Conservation (phyloP, 78 protist species). For the Pelomyxa schiedti region DNA sequence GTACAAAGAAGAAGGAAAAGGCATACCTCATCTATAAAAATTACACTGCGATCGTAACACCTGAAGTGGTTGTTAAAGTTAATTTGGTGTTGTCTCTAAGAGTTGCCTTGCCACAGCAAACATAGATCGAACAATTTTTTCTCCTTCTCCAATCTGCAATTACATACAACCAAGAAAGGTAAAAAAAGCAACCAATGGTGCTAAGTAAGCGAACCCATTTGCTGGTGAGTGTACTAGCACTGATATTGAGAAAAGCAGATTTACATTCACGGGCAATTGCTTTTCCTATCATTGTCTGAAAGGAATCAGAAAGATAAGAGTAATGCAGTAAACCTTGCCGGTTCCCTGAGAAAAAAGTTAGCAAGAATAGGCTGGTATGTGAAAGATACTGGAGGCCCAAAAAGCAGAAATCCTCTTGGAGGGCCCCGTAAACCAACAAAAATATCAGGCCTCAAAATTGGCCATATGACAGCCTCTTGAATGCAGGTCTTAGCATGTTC, state of each 20-base stretch:
- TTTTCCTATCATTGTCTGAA: constrained; percentile 76
- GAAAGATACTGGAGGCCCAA: too few species aligned
- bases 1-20: too few species aligned
- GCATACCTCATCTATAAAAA: constrained; percentile 77
- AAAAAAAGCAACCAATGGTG: not conserved
- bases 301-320: too few species aligned
- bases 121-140: constrained; percentile 75
- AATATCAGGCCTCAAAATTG: constrained; percentile 58
- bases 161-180: not conserved
- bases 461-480: constrained; percentile 48
- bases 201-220: constrained; percentile 32
- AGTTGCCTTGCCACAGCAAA: constrained; percentile 76
- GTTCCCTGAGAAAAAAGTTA: too few species aligned
- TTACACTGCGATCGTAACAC: constrained; percentile 50
- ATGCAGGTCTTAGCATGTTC: constrained; percentile 43
- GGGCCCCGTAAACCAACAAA: constrained; percentile 59
- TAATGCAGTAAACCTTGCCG: too few species aligned
- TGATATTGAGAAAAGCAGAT: constrained; percentile 62
- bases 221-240: constrained; percentile 56
- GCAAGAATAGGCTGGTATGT: too few species aligned
- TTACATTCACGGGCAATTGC: constrained; percentile 48
- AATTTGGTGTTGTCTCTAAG: too few species aligned
- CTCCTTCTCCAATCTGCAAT: constrained; percentile 73
- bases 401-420: constrained; percentile 64
- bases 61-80: too few species aligned